Evolutionary conservation across 1,139 yeast species (phyloP), one percentile per base, ranked within the genome.

Genomic region (Saccharomyces hybrid): DNA sequence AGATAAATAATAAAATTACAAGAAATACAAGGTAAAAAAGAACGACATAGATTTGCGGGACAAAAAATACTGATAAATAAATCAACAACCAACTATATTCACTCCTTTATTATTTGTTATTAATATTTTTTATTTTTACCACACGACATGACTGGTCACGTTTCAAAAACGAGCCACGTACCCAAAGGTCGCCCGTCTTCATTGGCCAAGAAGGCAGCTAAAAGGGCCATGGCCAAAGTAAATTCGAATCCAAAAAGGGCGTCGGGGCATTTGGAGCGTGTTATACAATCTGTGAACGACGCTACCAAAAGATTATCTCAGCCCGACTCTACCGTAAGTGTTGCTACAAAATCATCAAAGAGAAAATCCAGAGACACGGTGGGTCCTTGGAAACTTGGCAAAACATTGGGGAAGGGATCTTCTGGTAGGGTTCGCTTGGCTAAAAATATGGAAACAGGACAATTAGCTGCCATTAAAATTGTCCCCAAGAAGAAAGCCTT

Each of bases 351-450:
- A 55, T 64, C 69, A 3, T 61, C 67, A 28, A 67, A 66, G 52
- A 60, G 70, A 47, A 66, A 62, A 51, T 61, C 66, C 25, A 59
- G 70, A 51, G 72, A 73, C 57, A 72, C 73, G 34, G 74, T 86
- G 16, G 95, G 95, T 2, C 95, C 95, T 8, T 86, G 95, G 95
- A 80, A 80, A 61, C 73, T 86, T 56, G 95, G 95, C 23, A 81
- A 84, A 65, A 86, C 93, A 5, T 71, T 86, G 54, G 95, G 95
- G 4, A 78, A 88, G 65, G 95, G 95, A 25, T 87, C 93, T 52
- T 85, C 93, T 0, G 93, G 93, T 3, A 75, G 91, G 57, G 95
- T 86, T 2, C 75, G 88, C 41, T 71, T 86, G 49, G 95, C 91
- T 14, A 84, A 86, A 56, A 86, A 86, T 65, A 75, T 78, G 60